Base-by-base conservation (phyloP, 768 basidiomycete species). In the Tricholoma terreum region DNA sequence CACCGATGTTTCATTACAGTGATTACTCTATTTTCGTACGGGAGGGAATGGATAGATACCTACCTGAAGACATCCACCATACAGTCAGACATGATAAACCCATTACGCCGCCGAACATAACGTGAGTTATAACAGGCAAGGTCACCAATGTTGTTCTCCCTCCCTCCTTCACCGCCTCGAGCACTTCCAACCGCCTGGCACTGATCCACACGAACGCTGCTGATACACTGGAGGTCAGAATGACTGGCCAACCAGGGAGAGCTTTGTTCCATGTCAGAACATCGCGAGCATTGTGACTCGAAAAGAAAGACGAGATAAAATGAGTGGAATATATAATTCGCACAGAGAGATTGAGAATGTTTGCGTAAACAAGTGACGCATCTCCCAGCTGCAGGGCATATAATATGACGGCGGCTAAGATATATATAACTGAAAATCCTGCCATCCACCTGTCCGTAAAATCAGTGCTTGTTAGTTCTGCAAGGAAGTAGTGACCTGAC, bases 301-400 rank as follows among this genome's bases (percentile, higher is more conserved):
- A 58, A 71, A 85, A 89, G 67, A 78, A 91, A 2, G 58, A 58
- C 4, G 66, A 65, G 12, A 74, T 71, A 66, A 87, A 91, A 34
- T 63, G 62, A 57, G 78, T 71, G 40, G 82, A 81, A 67, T 89
- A 92, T 24, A 73, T 63, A 38, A 89, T 88, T 14, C 91, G 79
- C 5, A 80, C 78, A 0, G 76, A 70, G 59, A 90, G 77, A 66
- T 87, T 89, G 62, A 79, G 67, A 58, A 87, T 84, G 64, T 94
- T 94, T 58, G 87, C 87, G 64, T 85, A 90, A 2, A 93, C 87
- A 33, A 91, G 76, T 6, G 85, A 84, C 0, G 80, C 76, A 62
- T 92, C 92, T 31, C 86, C 87, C 22, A 84, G 64, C 22, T 75
- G 70, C 24, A 79, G 50, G 43, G 72, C 63, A 71, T 84, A 80